Percentiles rank a stretch among this genome's conserved stretches.
phyloP scores from a whole-genome alignment of 108 stramenopile genomes.

The Asterionellopsis glacialis region DNA sequence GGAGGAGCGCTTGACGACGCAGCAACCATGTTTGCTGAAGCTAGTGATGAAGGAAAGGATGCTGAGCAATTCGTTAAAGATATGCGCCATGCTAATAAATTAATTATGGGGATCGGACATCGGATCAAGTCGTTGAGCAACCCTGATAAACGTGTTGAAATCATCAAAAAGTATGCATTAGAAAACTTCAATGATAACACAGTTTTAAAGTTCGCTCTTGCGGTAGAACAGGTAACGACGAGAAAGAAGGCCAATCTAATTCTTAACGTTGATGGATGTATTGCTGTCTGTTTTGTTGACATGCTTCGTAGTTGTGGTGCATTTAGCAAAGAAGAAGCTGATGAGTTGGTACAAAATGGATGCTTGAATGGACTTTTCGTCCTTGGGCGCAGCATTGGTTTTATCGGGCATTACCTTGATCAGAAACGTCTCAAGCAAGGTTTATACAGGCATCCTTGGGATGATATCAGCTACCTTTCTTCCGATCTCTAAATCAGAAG shows the following conservation, averaged over 20 bases:
- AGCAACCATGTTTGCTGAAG: constrained; percentile 69
- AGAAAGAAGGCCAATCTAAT: constrained; percentile 88
- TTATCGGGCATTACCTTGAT: constrained; percentile 89
- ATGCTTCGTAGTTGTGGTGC: constrained; percentile 88
- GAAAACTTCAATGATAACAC: constrained; percentile 76
- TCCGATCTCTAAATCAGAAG: too few relatives aligned
- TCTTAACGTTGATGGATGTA: constrained; percentile 92
- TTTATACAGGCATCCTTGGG: constrained; percentile 89
- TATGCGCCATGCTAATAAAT: constrained; percentile 75
- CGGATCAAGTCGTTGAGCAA: constrained; percentile 77
- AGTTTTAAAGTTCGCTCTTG: constrained; percentile 84
- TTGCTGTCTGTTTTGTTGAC: constrained; percentile 91
- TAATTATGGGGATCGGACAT: constrained; percentile 95
- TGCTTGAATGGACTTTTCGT: constrained; percentile 91
- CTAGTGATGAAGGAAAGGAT: constrained; percentile 60
- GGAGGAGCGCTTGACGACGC: constrained; percentile 90
- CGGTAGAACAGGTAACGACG: constrained; percentile 86
- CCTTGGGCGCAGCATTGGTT: constrained; percentile 80
- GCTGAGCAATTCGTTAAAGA: constrained; percentile 73
- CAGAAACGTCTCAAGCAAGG: constrained; percentile 91
- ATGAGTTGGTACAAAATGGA: constrained; percentile 81
- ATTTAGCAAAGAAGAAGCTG: constrained; percentile 80
- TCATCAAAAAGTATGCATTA: constrained; percentile 82
- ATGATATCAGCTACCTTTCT: constrained; percentile 81
- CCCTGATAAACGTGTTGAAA: constrained; percentile 86